Conservation (phyloP, 106 monocot genomes). For the Allium sativum region DNA sequence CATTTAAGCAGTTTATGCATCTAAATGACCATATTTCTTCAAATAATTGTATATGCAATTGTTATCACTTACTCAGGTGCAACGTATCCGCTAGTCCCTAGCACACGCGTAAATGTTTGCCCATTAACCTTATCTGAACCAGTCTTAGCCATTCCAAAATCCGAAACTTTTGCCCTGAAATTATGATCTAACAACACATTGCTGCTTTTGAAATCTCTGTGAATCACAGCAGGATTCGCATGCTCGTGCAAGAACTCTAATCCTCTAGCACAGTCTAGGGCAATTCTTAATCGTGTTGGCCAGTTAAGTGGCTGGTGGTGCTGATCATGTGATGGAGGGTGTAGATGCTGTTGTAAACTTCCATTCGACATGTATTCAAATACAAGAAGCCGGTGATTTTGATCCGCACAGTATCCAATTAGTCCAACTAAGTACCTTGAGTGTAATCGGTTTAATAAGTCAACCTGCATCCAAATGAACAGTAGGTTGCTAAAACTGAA, state of each 20-base stretch:
- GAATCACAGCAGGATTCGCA: conserved; percentile 67
- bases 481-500: background rate
- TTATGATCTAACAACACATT: conserved; percentile 77
- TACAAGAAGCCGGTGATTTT: conserved; percentile 58
- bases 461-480: conserved; percentile 25
- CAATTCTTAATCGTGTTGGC: conserved; percentile 58
- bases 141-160: conserved; percentile 83
- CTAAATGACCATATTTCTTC: no score
- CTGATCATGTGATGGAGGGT: conserved; percentile 12
- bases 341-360: conserved; percentile 66
- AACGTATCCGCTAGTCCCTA: conserved; percentile 85
- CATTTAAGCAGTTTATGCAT: no score
- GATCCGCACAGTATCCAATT: conserved; percentile 55
- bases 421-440: conserved; percentile 37
- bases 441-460: conserved; percentile 37
- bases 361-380: conserved; percentile 92
- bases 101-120: conserved; percentile 57
- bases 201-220: conserved; percentile 82
- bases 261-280: conserved; percentile 75
- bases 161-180: conserved; percentile 76
- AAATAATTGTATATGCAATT: no score
- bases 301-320: conserved; percentile 37
- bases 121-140: conserved; percentile 84
- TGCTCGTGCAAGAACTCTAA: conserved; percentile 92
- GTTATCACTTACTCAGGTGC: conserved; percentile 71